Conservation (phyloP, 2,329 filamentous ascomycete genomes). For the Drechslerella dactyloides region DNA sequence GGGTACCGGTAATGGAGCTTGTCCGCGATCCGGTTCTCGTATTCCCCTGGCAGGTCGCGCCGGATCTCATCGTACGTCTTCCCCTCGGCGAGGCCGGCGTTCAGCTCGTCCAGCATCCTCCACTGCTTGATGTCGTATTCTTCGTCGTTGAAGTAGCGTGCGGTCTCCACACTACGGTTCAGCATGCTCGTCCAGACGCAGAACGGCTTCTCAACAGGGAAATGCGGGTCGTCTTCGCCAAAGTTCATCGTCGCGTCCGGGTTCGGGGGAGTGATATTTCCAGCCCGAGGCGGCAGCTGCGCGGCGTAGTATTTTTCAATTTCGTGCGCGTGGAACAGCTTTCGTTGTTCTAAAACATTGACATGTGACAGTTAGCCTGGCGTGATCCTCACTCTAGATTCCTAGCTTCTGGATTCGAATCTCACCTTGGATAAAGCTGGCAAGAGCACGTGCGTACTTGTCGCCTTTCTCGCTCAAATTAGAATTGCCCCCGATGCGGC, state of each 20-base stretch:
- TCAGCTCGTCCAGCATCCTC: constrained; percentile 97
- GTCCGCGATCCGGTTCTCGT: constrained; percentile 75
- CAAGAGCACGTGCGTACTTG: constrained; percentile 77
- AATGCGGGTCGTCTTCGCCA: constrained; percentile 58
- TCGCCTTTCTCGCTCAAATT: constrained; percentile 80
- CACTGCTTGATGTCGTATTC: constrained; percentile 96
- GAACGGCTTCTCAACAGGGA: constrained; percentile 81
- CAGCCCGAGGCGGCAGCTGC: constrained; percentile 86
- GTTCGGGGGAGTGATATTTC: constrained; percentile 92
- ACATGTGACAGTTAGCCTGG: constrained; percentile 4
- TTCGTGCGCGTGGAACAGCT: constrained; percentile 53
- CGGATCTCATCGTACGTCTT: constrained; percentile 93
- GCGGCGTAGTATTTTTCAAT: constrained; percentile 54
- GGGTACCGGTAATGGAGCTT: constrained; percentile 98
- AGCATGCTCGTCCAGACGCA: constrained; percentile 99
- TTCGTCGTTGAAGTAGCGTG: constrained; percentile 90
- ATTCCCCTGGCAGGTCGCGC: constrained; percentile 79
- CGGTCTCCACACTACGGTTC: constrained; percentile 84
- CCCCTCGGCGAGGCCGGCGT: constrained; percentile 89
- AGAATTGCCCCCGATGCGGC: constrained; percentile 90
- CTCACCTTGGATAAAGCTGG: constrained; percentile 71
- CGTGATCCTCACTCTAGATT: neutral
- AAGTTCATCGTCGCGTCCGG: constrained; percentile 60
- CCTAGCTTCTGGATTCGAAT: neutral
- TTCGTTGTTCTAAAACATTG: constrained; percentile 52